Evolutionary conservation across 192 early-diverging fungal species (phyloP), one percentile per base, ranked within the genome.

Genomic region (Mortierella claussenii): DNA sequence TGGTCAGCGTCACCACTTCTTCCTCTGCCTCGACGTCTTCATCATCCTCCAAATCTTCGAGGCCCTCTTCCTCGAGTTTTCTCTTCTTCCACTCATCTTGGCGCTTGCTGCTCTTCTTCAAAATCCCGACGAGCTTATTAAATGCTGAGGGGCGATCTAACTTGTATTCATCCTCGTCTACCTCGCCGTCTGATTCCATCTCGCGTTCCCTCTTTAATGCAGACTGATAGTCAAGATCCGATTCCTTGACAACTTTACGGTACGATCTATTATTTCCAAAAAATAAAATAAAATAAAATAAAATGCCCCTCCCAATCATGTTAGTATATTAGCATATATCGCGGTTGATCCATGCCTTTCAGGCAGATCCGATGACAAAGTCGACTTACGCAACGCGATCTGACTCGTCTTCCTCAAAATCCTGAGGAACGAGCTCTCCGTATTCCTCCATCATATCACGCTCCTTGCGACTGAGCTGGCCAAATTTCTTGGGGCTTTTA

Each of bases 401-500:
- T 17, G 73, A 60, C 59, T 85, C 80, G 31, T 85, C 79, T 13
- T 69, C 65, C 7, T 76, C 81, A 54, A 81, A 80, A 37, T 83
- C 83, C 26, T 79, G 75, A 27, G 86, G 87, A 3, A 76, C 87
- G 4, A 92, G 79, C 60, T 92, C 89, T 51, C 90, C 90, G 64
- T 92, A 92, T 34, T 92, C 90, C 40, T 89, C 83, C 55, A 92
- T 82, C 65, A 87, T 78, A 10, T 81, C 79, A 20, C 80, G 74
- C 47, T 86, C 71, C 55, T 82, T 82, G 45, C 85, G 59, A 17
- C 79, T 82, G 4, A 86, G 37, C n/a, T 80, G 79, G 23, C 81
- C 81, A 57, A 75, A 82, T 37, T 82, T 82, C 44, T 75, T 68
- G 33, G 79, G 68, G 4, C 44, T 68, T 20, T 80, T 81, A 17